Base-by-base conservation (phyloP, 2,329 filamentous ascomycete genomes). In the Epicoccum nigrum region DNA sequence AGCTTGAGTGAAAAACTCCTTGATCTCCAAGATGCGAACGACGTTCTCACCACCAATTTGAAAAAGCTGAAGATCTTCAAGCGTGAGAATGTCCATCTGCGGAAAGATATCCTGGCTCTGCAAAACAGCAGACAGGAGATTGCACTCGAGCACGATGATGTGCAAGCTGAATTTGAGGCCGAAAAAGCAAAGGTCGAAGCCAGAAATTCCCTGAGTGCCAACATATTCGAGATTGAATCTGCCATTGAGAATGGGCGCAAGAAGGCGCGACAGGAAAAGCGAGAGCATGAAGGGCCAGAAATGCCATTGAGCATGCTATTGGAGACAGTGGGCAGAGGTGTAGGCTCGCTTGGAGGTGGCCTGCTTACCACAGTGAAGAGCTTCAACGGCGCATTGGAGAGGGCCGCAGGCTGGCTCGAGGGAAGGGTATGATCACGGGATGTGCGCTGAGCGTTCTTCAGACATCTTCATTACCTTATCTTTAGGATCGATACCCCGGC, bases 21-120 rank as follows among this genome's bases (percentile, higher is more conserved):
- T 37, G 76, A 79, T 34, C 66, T 83, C 21, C 81, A 79, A 51
- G 79, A 80, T 56, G 75, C 80, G 17, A 74, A 82, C 3, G 78
- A 83, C 51, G 77, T 78, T 45, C 76, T 81, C 37, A 77, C 75
- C 49, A 68, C 74, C 2, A 72, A 81, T 19, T 74, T 75, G 20
- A 70, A 75, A 41, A 76, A 78, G 48, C 59, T 79, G 37, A 78
- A 75, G 49, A 71, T 61, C 64, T 56, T 75, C 73, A 55, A 77
- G 74, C 64, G 76, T 69, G 55, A 76, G 74, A 61, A 78, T 76
- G 67, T 69, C 68, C 55, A 74, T 27, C 55, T 81, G 43, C 74
- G 81, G 21, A 75, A 71, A 33, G 75, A 78, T 28, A 74, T 82
- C 40, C 69, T 82, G 27, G 71, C 71, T 16, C 55, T 82, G n/a